phyloP scores from a whole-genome alignment of 2,329 filamentous ascomycete genomes.

The Aspergillus sp. region DNA sequence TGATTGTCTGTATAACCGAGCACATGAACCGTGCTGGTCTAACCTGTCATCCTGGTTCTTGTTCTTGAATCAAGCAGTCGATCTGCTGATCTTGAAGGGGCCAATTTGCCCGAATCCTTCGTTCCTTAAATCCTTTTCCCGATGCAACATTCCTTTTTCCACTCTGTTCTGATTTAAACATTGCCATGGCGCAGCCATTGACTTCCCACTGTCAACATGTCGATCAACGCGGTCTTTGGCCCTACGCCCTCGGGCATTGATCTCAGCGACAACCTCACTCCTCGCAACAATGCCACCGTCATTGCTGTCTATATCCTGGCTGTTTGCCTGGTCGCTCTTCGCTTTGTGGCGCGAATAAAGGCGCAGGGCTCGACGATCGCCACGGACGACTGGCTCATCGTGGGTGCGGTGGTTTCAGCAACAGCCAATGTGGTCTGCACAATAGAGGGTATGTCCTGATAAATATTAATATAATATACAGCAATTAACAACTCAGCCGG shows the following conservation, averaged over 20 bases:
- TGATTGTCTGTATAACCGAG: too few relatives aligned
- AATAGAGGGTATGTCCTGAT: conserved; percentile 4
- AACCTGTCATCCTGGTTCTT: too few relatives aligned
- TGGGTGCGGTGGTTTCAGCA: conserved; percentile 5
- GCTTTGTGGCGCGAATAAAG: conserved; percentile 6
- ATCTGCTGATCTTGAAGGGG: too few relatives aligned
- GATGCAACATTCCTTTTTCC: too few relatives aligned
- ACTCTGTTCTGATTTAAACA: too few relatives aligned
- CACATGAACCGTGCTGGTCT: too few relatives aligned
- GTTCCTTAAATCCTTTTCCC: too few relatives aligned
- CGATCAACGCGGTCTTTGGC: conserved; percentile 6
- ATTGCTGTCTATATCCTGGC: conserved; percentile 6
- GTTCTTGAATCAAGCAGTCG: too few relatives aligned
- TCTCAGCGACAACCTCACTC: conserved; percentile 2
- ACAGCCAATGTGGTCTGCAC: conserved; percentile 1
- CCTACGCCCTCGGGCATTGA: conserved; percentile 5
- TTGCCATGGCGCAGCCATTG: too few relatives aligned
- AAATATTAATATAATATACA: too few relatives aligned
- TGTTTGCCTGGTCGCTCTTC: conserved; percentile 5
- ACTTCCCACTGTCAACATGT: too few relatives aligned
- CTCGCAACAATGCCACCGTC: conserved; percentile 7
- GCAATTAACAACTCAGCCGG: neutral
- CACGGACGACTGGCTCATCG: conserved; percentile 11
- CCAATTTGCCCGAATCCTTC: too few relatives aligned
- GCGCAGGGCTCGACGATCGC: conserved; percentile 6